Conservation (phyloP, 352 stramenopile genomes). For the Hyaloperonospora brassicae region DNA sequence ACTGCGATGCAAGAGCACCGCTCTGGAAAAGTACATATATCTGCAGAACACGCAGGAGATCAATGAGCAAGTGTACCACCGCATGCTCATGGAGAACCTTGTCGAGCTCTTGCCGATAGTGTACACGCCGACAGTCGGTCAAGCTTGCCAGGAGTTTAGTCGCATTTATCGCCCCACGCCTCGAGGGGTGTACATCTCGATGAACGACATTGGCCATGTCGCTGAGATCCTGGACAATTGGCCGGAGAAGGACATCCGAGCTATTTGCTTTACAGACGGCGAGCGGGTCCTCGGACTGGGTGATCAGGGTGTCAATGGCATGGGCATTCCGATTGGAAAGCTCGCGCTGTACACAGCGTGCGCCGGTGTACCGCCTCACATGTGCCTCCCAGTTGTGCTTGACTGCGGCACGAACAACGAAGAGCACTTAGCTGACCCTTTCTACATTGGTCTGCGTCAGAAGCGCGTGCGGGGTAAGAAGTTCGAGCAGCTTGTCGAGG, state of each 20-base stretch:
- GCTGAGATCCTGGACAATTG: too few relatives aligned
- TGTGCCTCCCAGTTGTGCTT: constrained; percentile 90
- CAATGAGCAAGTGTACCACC: constrained; percentile 90
- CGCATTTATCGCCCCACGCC: constrained; percentile 85
- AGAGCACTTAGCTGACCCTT: constrained; percentile 84
- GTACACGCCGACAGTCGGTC: constrained; percentile 96
- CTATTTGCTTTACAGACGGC: constrained; percentile 96
- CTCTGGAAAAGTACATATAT: constrained; percentile 93
- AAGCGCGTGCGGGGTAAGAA: constrained; percentile 81
- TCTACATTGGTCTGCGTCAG: constrained; percentile 91
- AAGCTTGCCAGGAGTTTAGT: constrained; percentile 87
- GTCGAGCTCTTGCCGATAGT: constrained; percentile 92
- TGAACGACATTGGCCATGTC: constrained; percentile 77
- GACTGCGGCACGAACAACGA: constrained; percentile 96
- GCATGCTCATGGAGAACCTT: constrained; percentile 84
- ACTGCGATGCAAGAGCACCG: constrained; percentile 68
- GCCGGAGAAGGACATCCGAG: constrained; percentile 92
- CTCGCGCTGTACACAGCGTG: constrained; percentile 91
- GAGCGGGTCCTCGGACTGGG: constrained; percentile 92
- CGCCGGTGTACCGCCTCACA: constrained; percentile 88
- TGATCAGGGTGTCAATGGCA: constrained; percentile 85
- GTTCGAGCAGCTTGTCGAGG: constrained; percentile 94
- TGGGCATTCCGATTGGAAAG: constrained; percentile 93
- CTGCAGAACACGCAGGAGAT: constrained; percentile 85
- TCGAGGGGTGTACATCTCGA: constrained; percentile 88